Evolutionary conservation across 225 moss, liverwort and hornwort species (phyloP).

Genomic region (Physcomitrium patens): DNA sequence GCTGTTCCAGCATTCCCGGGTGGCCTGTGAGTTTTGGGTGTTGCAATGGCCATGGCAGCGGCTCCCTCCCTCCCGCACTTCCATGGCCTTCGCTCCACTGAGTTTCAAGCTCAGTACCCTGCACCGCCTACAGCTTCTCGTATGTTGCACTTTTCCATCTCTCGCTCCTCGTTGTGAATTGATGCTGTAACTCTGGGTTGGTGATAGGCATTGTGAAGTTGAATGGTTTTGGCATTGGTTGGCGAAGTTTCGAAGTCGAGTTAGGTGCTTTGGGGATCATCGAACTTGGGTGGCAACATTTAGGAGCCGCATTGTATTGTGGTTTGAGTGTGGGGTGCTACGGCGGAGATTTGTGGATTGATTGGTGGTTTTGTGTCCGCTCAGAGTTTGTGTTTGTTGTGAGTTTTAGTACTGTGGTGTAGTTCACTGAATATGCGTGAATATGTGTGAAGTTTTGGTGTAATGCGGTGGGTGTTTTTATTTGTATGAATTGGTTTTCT

Average conservation of each 20-base stretch:
- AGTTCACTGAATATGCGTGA: neutral
- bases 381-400: neutral
- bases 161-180: neutral
- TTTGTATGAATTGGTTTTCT: neutral
- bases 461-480: neutral
- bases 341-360: neutral
- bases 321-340: neutral
- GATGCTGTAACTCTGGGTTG: neutral
- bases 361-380: neutral
- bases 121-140: neutral
- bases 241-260: neutral
- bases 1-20: neutral
- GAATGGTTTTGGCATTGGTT: neutral
- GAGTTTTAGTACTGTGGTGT: neutral
- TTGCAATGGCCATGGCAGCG: constrained; percentile 45
- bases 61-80: constrained; percentile 46
- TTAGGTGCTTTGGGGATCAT: neutral
- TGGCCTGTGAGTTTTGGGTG: neutral
- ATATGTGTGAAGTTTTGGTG: neutral
- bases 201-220: neutral
- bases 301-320: neutral
- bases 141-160: neutral
- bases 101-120: neutral
- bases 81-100: constrained; percentile 45
- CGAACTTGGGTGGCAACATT: neutral